Evolutionary conservation across 495 filamentous ascomycete genomes (phyloP), one percentile per base, ranked within the genome.

Genomic region (Stereocaulon alpinum): DNA sequence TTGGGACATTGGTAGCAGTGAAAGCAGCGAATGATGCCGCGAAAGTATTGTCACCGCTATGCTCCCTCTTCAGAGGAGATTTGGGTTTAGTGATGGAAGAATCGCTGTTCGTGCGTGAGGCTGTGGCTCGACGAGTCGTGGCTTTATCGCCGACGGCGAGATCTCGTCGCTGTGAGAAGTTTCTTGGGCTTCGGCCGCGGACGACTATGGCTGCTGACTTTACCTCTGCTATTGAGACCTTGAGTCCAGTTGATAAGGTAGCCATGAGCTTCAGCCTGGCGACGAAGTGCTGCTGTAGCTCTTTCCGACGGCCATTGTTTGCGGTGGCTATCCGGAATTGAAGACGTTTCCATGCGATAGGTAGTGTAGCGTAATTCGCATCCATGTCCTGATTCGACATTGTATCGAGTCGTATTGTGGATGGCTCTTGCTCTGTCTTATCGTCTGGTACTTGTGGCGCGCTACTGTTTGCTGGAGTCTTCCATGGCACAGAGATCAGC

Each of bases 261-360:
- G 82, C 86, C 44, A 87, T 75, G 29, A 91, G 82, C 67, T 86
- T 86, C 63, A 91, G 75, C 47, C 86, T 80, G 54, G 89, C 77
- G 30, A 88, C 82, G 66, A 91, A 91, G 70, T 91, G 87, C 63
- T 91, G 87, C 66, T 91, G 87, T 30, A 91, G 77, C 67, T 89
- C 87, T 73, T 88, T 86, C 48, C 87, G 75, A 56, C 87, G 82
- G 14, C 86, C 86, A 59, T 89, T 89, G 68, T 89, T 89, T 24
- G 91, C 91, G 7, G 91, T 96, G 3, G 91, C 91, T 49, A 91
- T 88, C 57, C 91, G 87, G 67, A 96, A 96, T 69, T 96, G 91
- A 55, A 96, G 73, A 20, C 91, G 78, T 71, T 94, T 95, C 90
- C 90, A 96, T 18, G 87, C 82, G 43, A 95, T 85, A 3, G 88